Percentiles rank a stretch among this genome's conserved stretches.
These are phyloP conservation scores for Breviolum minutum DNA, from an alignment of 73 alveolate species.

Conservation along the genomic window DNA sequence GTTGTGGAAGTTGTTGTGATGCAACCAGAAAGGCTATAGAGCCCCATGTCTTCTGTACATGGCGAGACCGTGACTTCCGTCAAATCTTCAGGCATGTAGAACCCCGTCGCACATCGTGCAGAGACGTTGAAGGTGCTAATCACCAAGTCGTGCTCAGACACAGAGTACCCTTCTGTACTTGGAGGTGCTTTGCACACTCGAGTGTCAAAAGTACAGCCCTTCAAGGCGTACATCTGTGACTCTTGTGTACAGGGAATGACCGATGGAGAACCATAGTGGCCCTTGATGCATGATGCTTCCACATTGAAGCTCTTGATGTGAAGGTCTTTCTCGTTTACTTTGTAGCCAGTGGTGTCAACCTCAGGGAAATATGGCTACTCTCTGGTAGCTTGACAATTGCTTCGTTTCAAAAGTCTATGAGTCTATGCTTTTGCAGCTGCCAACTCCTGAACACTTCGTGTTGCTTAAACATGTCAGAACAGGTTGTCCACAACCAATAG, in stretches of 20 bases:
- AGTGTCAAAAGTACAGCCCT: conserved; percentile 8
- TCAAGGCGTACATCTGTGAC: not conserved
- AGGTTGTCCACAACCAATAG: not conserved
- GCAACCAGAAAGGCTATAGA: conserved; percentile 4
- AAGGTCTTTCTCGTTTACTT: not conserved
- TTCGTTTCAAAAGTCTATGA: no score
- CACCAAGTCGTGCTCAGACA: conserved; percentile 13
- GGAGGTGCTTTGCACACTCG: conserved; percentile 43
- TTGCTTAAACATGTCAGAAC: not conserved
- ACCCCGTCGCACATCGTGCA: conserved; percentile 4
- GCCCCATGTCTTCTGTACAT: conserved; percentile 18
- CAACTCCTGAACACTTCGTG: not conserved
- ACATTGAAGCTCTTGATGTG: not conserved
- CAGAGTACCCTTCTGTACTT: not conserved
- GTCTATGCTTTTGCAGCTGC: not conserved
- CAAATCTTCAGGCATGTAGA: not conserved
- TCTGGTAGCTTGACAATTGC: not conserved
- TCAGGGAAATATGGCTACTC: not conserved
- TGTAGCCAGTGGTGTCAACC: conserved; percentile 15
- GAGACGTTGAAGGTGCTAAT: conserved; percentile 36
- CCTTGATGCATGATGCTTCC: conserved; percentile 3
- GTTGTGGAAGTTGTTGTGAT: not conserved
- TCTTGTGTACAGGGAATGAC: conserved; percentile 3
- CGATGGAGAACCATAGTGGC: not conserved
- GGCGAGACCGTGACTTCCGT: not conserved